Base-by-base conservation (phyloP, 176 grass and related monocot species). In the Lolium perenne region DNA sequence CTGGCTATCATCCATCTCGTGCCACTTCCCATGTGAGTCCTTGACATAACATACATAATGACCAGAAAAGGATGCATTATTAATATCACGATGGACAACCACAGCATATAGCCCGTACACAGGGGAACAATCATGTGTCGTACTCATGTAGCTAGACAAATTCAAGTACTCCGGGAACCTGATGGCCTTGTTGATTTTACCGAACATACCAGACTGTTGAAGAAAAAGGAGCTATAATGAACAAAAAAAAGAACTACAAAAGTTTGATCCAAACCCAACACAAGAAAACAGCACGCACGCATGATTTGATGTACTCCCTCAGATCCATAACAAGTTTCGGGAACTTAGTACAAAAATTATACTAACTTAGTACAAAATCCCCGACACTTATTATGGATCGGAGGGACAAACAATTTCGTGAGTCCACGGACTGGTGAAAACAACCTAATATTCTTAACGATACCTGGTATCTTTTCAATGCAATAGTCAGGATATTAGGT, bases 21-120 rank as follows among this genome's bases (percentile, higher is more conserved):
- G 90, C 96, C 96, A 98, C 43, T 89, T 94, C 23, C 91, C 91
- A 32, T 86, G 86, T 2, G 86, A 65, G 85, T 94, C 96, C 79
- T 95, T 98, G 55, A 95, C 91, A 80, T 94, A 98, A 69, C 93
- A 95, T 17, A 98, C 79, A 80, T 98, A 98, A 54, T 98, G 96
- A 47, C 96, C 96, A 85, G 91, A 98, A 83, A 79, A 87, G 41
- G 93, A 55, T 20, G 89, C 78, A 89, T 95, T 91, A 55, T 71
- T 89, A 38, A 92, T 81, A 89, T 94, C 92, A 68, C 40, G 70
- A 73, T 98, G 96, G 38, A 98, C 96, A 79, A 98, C 92, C 10
- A 95, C 96, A 38, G 96, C 96, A 86, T 98, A 98, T 16, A 98
- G 84, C 46, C 72, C 76, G 66, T 98, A 98, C 68, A 98, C 88